phyloP scores from a whole-genome alignment of 2,329 filamentous ascomycete genomes.

The Fusarium xyrophilum region DNA sequence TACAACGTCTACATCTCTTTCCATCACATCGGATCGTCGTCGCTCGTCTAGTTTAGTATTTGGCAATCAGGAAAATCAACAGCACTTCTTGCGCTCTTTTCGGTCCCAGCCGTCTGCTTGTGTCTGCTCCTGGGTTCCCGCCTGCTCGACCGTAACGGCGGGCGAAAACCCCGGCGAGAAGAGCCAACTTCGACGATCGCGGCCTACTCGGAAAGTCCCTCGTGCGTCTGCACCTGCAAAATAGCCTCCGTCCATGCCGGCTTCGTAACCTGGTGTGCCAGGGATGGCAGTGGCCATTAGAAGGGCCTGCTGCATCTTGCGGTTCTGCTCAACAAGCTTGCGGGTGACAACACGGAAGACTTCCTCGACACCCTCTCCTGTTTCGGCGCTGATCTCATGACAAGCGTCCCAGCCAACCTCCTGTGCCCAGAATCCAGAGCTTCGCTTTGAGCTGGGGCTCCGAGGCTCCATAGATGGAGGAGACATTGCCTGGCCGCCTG shows the following conservation, averaged over 20 bases:
- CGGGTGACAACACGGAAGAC: conserved; percentile 78
- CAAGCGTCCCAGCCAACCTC: conserved; percentile 97
- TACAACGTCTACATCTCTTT: conserved; percentile 19
- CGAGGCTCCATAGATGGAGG: conserved; percentile 57
- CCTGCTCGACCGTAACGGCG: conserved; percentile 57
- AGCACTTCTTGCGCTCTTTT: conserved; percentile 43
- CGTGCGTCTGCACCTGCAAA: conserved; percentile 58
- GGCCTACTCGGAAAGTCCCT: conserved; percentile 63
- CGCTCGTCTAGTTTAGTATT: not conserved
- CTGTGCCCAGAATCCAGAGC: conserved; percentile 85
- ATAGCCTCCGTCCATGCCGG: conserved; percentile 56
- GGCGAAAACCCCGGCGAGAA: conserved; percentile 63
- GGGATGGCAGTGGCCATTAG: conserved; percentile 61
- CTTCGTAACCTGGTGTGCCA: conserved; percentile 56
- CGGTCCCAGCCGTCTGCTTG: conserved; percentile 29
- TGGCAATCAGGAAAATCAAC: conserved; percentile 29
- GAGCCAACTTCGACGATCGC: conserved; percentile 65
- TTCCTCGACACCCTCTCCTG: conserved; percentile 94
- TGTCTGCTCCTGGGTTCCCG: conserved; percentile 43
- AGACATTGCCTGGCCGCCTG: conserved; percentile 26
- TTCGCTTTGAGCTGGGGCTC: conserved; percentile 69
- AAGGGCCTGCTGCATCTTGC: conserved; percentile 67
- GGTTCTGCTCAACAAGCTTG: conserved; percentile 69
- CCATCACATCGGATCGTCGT: conserved; percentile 5
- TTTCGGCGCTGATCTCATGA: conserved; percentile 94